Base-by-base conservation (phyloP, 768 basidiomycete genomes). In the Lactarius sp. region DNA sequence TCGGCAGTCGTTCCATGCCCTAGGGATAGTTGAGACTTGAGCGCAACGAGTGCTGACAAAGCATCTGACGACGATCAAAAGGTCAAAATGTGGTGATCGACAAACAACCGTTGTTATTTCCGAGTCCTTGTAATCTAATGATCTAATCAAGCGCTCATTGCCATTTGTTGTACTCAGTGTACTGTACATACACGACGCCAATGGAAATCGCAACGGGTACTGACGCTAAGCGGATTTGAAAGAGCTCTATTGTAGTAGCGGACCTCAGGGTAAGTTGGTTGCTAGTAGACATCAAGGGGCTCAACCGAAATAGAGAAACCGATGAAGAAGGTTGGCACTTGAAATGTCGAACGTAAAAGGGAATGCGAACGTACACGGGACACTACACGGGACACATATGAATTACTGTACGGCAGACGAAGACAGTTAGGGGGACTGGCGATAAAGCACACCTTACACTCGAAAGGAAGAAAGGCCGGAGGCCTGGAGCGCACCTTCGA, bases 391-490 rank as follows among this genome's bases (percentile, higher is more conserved):
- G 27, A 37, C 13, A 13, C 42, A n/a, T 57, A 52, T 57, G 49
- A 39, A 63, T 52, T 33, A 31, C 10, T 31, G 34, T 20, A 47
- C 14, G 62, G 13, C 22, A 47, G 10, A 22, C n/a, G 20, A 52
- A 37, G 57, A 53, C 57, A 64, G 62, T 63, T 59, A 63, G 62
- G 62, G 62, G 56, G 12, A n/a, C 13, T 41, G 20, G 41, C 20
- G 52, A 56, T 54, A 39, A 36, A 31, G 37, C 60, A 49, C n/a
- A 31, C 53, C 34, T n/a, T 33, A 14, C 8, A 20, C n/a, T 47
- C 7, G 18, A 44, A 46, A 36, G 47, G 52, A 52, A 33, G 16
- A 31, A 22, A 50, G 53, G 31, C 36, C 36, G 44, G 44, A 6
- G 44, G 50, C 27, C 1, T 44, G 27, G 22, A 37, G 33, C 33